A percentile compares a stretch with the other conserved stretches of the same genome.
Conservation (phyloP, 257 asterid species). For the Nicotiana otophora region DNA sequence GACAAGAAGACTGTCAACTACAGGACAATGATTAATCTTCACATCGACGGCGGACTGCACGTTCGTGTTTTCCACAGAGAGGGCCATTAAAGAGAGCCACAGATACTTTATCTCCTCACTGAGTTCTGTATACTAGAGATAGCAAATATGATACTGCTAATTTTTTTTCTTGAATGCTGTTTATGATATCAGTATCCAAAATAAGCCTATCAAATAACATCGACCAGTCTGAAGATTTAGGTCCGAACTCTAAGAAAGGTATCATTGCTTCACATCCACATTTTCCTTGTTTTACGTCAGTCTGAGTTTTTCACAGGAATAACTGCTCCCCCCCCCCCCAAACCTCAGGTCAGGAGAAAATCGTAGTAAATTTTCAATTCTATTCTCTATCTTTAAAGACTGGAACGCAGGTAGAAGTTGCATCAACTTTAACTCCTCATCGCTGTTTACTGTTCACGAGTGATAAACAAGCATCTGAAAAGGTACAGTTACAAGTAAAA, state of each 20-base stretch:
- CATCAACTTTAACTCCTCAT: not conserved
- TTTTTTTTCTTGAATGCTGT: not conserved
- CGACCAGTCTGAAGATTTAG: not conserved
- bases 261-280: not conserved
- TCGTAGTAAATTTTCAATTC: too few species aligned
- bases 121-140: not conserved
- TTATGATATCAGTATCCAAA: not conserved
- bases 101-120: not conserved
- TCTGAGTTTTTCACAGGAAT: not conserved
- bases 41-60: constrained; percentile 45
- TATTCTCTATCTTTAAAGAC: not conserved
- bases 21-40: constrained; percentile 56
- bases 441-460: not conserved
- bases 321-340: not conserved
- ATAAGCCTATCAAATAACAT: not conserved
- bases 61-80: constrained; percentile 30
- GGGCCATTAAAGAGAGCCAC: not conserved
- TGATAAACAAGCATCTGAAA: not conserved
- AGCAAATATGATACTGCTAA: not conserved
- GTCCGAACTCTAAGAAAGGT: not conserved
- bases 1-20: constrained; percentile 31
- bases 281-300: not conserved
- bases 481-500: not conserved
- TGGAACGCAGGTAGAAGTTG: not conserved
- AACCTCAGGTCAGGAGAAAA: not conserved